A percentile compares a stretch with the other conserved stretches of the same genome.
Conservation (phyloP, 2,329 filamentous ascomycete species). For the Sphaerulina musiva region DNA sequence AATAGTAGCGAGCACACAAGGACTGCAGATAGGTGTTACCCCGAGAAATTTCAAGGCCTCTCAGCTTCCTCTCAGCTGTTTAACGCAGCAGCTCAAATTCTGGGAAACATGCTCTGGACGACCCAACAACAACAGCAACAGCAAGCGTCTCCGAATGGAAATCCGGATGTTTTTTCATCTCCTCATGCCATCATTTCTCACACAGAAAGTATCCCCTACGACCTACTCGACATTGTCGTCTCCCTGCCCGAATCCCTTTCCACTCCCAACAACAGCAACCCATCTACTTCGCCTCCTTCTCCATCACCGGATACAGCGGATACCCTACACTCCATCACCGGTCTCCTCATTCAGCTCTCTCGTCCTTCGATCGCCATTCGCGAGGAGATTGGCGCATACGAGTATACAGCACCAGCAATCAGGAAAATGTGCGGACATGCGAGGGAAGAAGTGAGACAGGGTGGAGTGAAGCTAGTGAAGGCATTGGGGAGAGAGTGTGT, state of each 20-base stretch:
- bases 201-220: conserved; percentile 12
- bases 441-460: conserved; percentile 25
- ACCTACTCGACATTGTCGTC: conserved; percentile 10
- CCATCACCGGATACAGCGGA: conserved; percentile 22
- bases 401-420: conserved; percentile 15
- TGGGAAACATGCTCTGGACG: conserved; percentile 29
- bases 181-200: conserved; percentile 16
- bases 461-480: conserved; percentile 26
- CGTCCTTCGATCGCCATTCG: conserved; percentile 22
- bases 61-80: conserved; percentile 1
- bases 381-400: conserved; percentile 21
- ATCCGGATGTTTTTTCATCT: too few relatives aligned
- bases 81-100: conserved; percentile 27
- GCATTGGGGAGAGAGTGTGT: conserved; percentile 26
- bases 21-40: background rate
- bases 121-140: conserved; percentile 1
- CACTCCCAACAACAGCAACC: too few relatives aligned
- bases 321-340: conserved; percentile 27
- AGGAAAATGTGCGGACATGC: conserved; percentile 23
- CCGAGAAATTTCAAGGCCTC: background rate
- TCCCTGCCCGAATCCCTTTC: background rate
- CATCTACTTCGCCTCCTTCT: background rate
- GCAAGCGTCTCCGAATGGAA: background rate
- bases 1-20: too few relatives aligned
- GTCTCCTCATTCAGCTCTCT: conserved; percentile 28